Evolutionary conservation across 1,139 yeast genomes (phyloP), one percentile per base, ranked within the genome.

Genomic region (Nakaseomyces nivariensis): DNA sequence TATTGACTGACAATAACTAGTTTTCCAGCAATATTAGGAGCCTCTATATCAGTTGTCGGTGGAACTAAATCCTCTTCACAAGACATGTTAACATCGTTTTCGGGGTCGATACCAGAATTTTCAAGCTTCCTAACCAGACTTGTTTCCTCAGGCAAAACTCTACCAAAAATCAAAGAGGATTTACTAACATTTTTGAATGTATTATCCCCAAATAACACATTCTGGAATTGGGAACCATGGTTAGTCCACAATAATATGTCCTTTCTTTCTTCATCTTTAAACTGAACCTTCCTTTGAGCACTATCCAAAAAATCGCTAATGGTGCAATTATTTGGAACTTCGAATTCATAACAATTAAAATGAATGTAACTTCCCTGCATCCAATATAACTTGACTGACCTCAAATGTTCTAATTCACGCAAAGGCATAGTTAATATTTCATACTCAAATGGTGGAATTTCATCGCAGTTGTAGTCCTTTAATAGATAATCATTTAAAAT

Each of bases 361-460:
- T 81, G 83, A 50, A 81, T 72, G 44, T 83, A 75, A 24, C 79
- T 78, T 48, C 75, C 75, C 2, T 77, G 76, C 31, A 84, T 67
- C 89, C 90, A 85, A 52, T 73, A 73, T 29, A 85, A 72, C 52
- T 76, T 78, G 38, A 90, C 69, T 7, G 79, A 68, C 54, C 79
- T 78, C 79, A 88, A 78, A 56, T 77, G 80, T 66, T 94, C 98
- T 58, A 84, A 77, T 54, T 89, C 95, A 37, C 72, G 75, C 53
- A 92, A 70, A 5, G 90, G 80, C 46, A 89, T 81, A 43, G 80
- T 83, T 59, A 94, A 74, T 1, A 85, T 69, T 60, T 90, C 96
- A 63, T 85, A 92, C 57, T 81, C 86, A 58, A 83, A 76, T 9
- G 75, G 72, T 4, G 73, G 64, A 68, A 69, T 48, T 64, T 68